These are phyloP conservation scores for Trichosporon ovoides DNA, from an alignment of 1,284 basidiomycete species.

Conservation along the genomic window DNA sequence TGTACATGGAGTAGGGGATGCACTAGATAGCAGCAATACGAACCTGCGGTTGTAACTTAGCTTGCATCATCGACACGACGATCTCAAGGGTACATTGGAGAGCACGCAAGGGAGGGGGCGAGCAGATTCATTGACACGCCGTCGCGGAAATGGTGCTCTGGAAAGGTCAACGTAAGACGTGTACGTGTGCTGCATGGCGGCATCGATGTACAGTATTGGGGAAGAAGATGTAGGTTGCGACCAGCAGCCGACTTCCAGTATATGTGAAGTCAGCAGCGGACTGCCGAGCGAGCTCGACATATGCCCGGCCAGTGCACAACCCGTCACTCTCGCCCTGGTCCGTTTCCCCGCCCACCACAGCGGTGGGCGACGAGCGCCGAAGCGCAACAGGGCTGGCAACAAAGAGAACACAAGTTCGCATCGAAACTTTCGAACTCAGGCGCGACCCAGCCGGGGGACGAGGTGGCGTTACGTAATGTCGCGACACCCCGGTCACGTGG, in stretches of 20 bases:
- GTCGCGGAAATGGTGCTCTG: no score
- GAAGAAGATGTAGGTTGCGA: background rate
- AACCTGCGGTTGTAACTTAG: no score
- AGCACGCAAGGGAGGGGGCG: no score
- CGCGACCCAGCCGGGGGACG: background rate
- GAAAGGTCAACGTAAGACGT: no score
- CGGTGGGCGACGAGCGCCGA: background rate
- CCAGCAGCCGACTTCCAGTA: background rate
- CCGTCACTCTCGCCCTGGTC: conserved; percentile 5
- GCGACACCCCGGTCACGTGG: background rate
- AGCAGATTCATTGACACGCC: no score
- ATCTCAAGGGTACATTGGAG: no score
- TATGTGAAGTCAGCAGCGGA: background rate
- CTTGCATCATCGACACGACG: no score
- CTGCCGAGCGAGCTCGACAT: background rate
- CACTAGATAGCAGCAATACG: conserved; percentile 6
- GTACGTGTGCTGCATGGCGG: no score
- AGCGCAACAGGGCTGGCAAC: conserved; percentile 5
- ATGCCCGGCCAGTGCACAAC: background rate
- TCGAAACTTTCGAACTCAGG: background rate
- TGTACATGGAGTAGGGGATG: conserved; percentile 3
- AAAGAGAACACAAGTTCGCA: background rate
- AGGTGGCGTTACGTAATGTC: background rate
- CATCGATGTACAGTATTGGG: no score
- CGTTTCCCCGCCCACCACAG: background rate